Percentiles rank a stretch among this genome's conserved stretches.
Evolutionary conservation across 495 filamentous ascomycete species (phyloP).

Genomic region (Penicillium silybi): DNA sequence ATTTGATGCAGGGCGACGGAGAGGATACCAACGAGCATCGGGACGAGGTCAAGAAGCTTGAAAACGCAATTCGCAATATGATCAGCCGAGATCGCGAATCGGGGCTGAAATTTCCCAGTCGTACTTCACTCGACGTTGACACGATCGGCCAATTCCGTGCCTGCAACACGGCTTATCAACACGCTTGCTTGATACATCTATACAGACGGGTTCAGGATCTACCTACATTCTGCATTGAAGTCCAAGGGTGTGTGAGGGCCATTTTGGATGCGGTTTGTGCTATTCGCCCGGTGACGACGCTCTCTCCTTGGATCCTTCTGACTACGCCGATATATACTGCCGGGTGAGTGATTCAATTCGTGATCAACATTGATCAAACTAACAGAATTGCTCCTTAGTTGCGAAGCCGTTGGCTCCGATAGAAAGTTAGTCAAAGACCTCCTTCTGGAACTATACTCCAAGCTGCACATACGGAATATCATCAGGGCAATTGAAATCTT

Average conservation of each 20-base stretch:
- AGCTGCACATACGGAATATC: slow-evolving; percentile 13
- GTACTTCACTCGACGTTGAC: neutral
- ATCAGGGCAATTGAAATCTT: slow-evolving; percentile 11
- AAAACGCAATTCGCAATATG: slow-evolving; percentile 7
- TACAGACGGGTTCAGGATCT: slow-evolving; percentile 5
- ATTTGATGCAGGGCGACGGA: neutral
- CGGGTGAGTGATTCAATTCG: slow-evolving; percentile 2
- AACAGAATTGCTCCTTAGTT: neutral
- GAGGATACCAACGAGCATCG: neutral
- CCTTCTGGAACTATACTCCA: slow-evolving; percentile 9
- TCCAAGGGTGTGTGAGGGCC: slow-evolving; percentile 12
- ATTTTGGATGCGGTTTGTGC: slow-evolving; percentile 10
- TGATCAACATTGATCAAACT: neutral
- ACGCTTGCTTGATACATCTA: slow-evolving; percentile 10
- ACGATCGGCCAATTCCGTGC: slow-evolving; percentile 8
- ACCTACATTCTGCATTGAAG: neutral
- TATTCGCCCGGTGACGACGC: slow-evolving; percentile 7
- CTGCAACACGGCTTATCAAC: slow-evolving; percentile 14
- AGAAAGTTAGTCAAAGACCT: slow-evolving; percentile 4
- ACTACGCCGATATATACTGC: slow-evolving; percentile 18
- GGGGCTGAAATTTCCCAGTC: slow-evolving; percentile 2
- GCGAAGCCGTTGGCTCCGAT: slow-evolving; percentile 3
- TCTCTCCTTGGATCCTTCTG: slow-evolving; percentile 17
- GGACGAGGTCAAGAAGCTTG: neutral
- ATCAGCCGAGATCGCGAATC: slow-evolving; percentile 6